These are phyloP conservation scores for Vickermania spadyakhi DNA, from an alignment of 208 protist genomes.

Conservation along the genomic window DNA sequence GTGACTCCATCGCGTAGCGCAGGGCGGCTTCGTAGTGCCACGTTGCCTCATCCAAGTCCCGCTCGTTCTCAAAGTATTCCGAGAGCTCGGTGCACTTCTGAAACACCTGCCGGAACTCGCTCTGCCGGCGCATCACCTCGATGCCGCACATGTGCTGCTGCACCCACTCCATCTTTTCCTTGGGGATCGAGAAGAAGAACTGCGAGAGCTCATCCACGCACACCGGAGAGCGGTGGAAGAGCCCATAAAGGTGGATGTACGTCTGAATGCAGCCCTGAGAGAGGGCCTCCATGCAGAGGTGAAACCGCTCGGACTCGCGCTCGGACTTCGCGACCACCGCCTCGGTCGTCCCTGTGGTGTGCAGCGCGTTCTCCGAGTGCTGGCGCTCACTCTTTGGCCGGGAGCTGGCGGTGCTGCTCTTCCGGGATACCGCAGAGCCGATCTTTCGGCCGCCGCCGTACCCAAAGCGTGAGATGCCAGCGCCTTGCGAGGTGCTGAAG, in stretches of 20 bases:
- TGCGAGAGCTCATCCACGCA: slow-evolving; percentile 79
- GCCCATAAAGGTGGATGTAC: slow-evolving; percentile 77
- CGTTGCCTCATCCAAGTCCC: slow-evolving; percentile 63
- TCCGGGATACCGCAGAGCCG: neutral
- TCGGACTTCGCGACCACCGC: slow-evolving; percentile 49
- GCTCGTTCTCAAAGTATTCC: slow-evolving; percentile 76
- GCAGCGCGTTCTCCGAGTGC: slow-evolving; percentile 6
- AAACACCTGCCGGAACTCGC: slow-evolving; percentile 67
- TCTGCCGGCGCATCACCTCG: slow-evolving; percentile 76
- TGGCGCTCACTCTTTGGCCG: neutral
- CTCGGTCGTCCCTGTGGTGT: slow-evolving; percentile 13
- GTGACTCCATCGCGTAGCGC: slow-evolving; percentile 58
- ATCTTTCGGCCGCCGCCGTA: slow-evolving; percentile 5
- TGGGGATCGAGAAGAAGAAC: slow-evolving; percentile 56
- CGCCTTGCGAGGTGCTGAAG: neutral
- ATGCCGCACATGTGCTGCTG: slow-evolving; percentile 59
- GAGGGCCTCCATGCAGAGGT: slow-evolving; percentile 77
- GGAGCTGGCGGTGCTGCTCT: neutral
- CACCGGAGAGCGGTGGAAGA: slow-evolving; percentile 77
- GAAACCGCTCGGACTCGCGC: slow-evolving; percentile 59
- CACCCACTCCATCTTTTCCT: slow-evolving; percentile 68
- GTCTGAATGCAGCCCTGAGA: slow-evolving; percentile 68
- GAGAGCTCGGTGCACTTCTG: slow-evolving; percentile 47
- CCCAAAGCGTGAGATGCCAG: neutral
- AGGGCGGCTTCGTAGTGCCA: slow-evolving; percentile 66